These are phyloP conservation scores for Scleroderma bovista DNA, from an alignment of 768 basidiomycete genomes.

Conservation along the genomic window DNA sequence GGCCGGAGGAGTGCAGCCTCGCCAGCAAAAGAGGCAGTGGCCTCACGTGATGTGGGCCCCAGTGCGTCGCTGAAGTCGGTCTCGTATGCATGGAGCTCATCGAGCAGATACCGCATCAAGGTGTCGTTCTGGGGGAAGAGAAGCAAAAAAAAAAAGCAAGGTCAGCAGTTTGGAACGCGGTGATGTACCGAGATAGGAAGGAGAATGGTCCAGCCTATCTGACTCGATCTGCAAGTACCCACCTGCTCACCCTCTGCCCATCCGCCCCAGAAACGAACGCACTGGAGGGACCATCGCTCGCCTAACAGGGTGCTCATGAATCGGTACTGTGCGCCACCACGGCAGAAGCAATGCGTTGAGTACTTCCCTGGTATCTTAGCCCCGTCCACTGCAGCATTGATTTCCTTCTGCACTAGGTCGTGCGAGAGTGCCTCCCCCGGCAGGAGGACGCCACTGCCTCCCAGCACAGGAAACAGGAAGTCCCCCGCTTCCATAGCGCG, in stretches of 20 bases:
- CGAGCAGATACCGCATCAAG: slow-evolving; percentile 19
- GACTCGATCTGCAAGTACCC: too few relatives aligned
- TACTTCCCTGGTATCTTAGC: slow-evolving; percentile 8
- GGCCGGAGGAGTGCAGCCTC: background rate
- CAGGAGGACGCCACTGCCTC: slow-evolving; percentile 16
- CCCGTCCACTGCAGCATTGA: slow-evolving; percentile 10
- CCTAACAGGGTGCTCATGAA: slow-evolving; percentile 30
- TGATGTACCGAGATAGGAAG: background rate
- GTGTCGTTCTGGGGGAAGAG: slow-evolving; percentile 1
- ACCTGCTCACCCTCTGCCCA: slow-evolving; percentile 37
- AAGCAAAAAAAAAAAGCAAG: background rate
- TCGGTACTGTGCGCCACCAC: slow-evolving; percentile 24
- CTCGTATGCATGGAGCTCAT: slow-evolving; percentile 24
- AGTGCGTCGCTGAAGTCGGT: slow-evolving; percentile 16
- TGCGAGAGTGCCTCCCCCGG: slow-evolving; percentile 18
- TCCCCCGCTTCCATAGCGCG: slow-evolving; percentile 10
- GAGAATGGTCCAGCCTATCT: too few relatives aligned
- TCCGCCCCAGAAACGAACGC: slow-evolving; percentile 38
- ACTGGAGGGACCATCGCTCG: slow-evolving; percentile 30
- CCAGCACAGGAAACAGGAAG: slow-evolving; percentile 20
- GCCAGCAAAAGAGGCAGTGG: background rate
- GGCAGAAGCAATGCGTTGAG: slow-evolving; percentile 24
- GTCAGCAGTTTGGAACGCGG: too few relatives aligned
- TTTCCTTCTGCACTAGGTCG: slow-evolving; percentile 16
- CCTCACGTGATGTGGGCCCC: background rate